phyloP scores from a whole-genome alignment of 1,139 yeast species.

The Taphrina deformans region DNA sequence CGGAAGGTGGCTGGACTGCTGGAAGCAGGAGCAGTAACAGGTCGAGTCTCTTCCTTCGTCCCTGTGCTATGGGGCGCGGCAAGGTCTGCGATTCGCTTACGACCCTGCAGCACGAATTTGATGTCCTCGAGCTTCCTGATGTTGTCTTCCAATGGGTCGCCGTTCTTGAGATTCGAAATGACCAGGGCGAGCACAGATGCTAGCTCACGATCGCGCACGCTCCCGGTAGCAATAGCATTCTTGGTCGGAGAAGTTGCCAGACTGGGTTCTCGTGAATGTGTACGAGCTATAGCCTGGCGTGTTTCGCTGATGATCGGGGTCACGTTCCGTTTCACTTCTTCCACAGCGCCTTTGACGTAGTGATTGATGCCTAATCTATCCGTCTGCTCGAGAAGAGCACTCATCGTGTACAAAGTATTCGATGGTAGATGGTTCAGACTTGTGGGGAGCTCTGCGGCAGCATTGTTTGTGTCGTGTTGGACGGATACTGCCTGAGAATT shows the following conservation, averaged over 20 bases:
- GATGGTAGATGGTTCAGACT: neutral
- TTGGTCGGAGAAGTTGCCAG: neutral
- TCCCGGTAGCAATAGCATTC: neutral
- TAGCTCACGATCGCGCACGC: conserved; percentile 14
- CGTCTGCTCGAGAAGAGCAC: conserved; percentile 17
- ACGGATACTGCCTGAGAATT: conserved; percentile 14
- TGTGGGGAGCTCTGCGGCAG: neutral
- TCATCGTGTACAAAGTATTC: neutral
- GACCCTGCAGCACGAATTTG: conserved; percentile 21
- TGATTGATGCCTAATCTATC: conserved; percentile 26
- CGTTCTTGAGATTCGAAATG: conserved; percentile 23
- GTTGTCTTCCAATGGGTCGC: conserved; percentile 12
- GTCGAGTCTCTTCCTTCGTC: neutral
- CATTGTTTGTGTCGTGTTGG: neutral
- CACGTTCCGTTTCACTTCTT: conserved; percentile 20
- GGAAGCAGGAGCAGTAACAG: neutral
- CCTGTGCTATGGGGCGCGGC: neutral
- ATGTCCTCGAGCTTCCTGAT: conserved; percentile 12
- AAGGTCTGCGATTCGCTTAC: conserved; percentile 5
- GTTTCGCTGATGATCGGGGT: conserved; percentile 23
- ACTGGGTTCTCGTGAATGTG: conserved; percentile 4
- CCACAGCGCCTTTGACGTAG: conserved; percentile 20
- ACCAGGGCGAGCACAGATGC: conserved; percentile 18
- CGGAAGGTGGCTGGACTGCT: neutral
- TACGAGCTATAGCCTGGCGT: conserved; percentile 15